Evolutionary conservation across 2,329 filamentous ascomycete species (phyloP), one percentile per base, ranked within the genome.

Genomic region (Aureobasidium sp.): DNA sequence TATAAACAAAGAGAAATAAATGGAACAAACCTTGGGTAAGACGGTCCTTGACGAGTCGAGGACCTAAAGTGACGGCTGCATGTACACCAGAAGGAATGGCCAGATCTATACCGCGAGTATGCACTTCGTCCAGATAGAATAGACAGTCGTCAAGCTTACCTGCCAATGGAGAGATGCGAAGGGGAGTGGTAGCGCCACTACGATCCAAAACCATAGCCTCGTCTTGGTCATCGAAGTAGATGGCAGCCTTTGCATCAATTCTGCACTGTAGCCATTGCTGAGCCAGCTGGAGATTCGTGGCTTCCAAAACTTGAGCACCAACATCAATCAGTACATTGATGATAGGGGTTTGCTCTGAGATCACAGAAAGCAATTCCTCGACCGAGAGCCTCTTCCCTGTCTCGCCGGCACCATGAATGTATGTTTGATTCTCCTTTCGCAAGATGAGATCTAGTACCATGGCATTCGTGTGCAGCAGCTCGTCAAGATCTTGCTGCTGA

Each of bases 21-120:
- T 36, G 33, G 13, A 36, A 43, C 54, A 25, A 45, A 59, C 55
- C 55, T 88, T 94, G 91, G 0, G 90, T 87, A 0, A 93, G 73
- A 18, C 85, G 80, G 67, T 95, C 92, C 67, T 94, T 95, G 0
- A 88, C 91, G 1, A 93, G 69, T 5, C 81, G 80, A 0, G 88
- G 82, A 0, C 91, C 91, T 0, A 95, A 74, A 0, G 91, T 94
- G 0, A 94, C 88, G 0, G 88, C 88, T 0, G 91, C 92, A 0
- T 87, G 80, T 69, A 90, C 90, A 16, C 84, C 6, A 0, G 65
- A 65, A 0, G 90, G 91, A 0, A 93, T 75, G 40, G 85, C 86
- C 0, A 94, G 72, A 68, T 95, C 91, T 0, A 86, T 93, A 0
- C 92, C 91, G 67, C 91, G 77, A 0, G 91, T 93, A 67, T 94